These are phyloP conservation scores for Colletotrichum sp. DNA, from an alignment of 2,329 filamentous ascomycete genomes.

Conservation along the genomic window DNA sequence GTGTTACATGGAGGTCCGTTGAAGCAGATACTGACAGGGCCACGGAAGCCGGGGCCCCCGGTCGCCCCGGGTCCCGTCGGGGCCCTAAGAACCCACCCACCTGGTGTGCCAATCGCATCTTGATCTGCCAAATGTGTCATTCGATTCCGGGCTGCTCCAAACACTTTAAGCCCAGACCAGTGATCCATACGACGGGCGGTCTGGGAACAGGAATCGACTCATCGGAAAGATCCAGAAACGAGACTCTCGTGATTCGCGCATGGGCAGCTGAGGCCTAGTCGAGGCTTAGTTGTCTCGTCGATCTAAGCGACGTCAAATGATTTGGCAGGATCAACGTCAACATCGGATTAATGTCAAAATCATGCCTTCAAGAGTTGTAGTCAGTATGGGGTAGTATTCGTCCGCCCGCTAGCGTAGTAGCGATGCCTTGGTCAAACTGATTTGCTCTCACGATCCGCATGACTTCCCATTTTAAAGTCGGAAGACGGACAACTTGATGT, in stretches of 20 bases:
- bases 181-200: not conserved
- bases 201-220: not conserved
- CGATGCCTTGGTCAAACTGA: not conserved
- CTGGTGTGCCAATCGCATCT: conserved; percentile 14
- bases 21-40: not conserved
- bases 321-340: not conserved
- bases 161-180: not conserved
- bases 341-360: not conserved
- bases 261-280: not conserved
- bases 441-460: not conserved
- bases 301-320: not conserved
- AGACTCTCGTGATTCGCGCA: not conserved
- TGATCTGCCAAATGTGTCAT: not conserved
- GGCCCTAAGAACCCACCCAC: not conserved
- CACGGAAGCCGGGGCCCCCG: not conserved
- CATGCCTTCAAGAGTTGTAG: not conserved
- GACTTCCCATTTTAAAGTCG: not conserved
- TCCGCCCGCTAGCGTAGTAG: not conserved
- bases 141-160: not conserved
- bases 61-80: not conserved
- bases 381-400: not conserved
- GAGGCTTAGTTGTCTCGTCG: not conserved
- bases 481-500: not conserved
- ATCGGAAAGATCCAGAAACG: not conserved
- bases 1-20: not conserved